Base-by-base conservation (phyloP, 2,329 filamentous ascomycete genomes). In the Endocalyx cinctus region DNA sequence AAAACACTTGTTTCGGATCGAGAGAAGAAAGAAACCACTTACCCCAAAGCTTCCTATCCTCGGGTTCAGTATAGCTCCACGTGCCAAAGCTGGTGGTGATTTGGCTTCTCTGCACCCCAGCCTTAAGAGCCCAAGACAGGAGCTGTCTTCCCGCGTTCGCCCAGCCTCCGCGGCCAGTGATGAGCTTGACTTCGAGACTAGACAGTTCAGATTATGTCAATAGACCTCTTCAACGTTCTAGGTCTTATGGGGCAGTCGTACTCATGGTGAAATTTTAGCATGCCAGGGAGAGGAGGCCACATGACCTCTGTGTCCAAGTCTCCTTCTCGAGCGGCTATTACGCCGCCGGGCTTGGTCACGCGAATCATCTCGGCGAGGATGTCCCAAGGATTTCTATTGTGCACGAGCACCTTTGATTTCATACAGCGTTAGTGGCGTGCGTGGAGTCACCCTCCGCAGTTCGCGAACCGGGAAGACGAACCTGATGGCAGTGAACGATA, bases 241-340 rank as follows among this genome's bases (percentile, higher is more conserved):
- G n/a, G n/a, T n/a, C n/a, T n/a, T n/a, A n/a, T n/a, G 28, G 17
- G 17, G 17, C 19, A 14, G n/a, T 12, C 29, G 12, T 15, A 31
- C 29, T 31, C 17, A 15, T 31, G 6, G 19, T 31, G 29, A 20
- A 31, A 31, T 15, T 31, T 31, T 10, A 31, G 18, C 16, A 31
- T 8, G 10, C 29, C 29, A 17, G 29, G 17, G 6, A 31, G 19
- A n/a, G 29, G 29, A 17, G 29, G 29, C 29, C 29, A 31, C 17
- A 31, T 22, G n/a, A 28, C 22, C 13, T 39, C 50, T 3, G 56
- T 54, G 28, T 55, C 51, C 29, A 50, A 47, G 41, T 62, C 59
- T 3, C 50, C 56, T 29, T 60, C 56, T 19, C 56, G 52, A 5
- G 55, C 45, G 7, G 53, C 57, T 6, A 56, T 40, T 2, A 55